These are phyloP conservation scores for Trypanosoma melophagium DNA, from an alignment of 208 protist species.

Conservation along the genomic window DNA sequence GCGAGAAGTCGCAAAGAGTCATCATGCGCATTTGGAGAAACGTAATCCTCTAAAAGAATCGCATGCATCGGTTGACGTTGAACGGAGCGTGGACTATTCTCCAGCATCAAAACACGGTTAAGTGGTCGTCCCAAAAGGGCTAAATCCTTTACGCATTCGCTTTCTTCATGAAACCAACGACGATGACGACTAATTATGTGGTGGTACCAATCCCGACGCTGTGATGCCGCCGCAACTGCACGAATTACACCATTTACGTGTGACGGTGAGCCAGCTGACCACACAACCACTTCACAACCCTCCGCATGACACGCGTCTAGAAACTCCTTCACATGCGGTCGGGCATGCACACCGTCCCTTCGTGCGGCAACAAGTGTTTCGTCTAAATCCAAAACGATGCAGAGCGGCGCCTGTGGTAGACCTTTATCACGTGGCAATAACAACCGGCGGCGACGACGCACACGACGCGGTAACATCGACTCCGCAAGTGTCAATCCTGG, in stretches of 20 bases:
- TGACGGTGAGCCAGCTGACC: conserved; percentile 56
- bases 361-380: conserved; percentile 77
- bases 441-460: not conserved
- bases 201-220: conserved; percentile 66
- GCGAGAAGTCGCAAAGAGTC: conserved; percentile 46
- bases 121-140: conserved; percentile 47
- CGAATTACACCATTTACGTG: conserved; percentile 73
- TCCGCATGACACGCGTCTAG: conserved; percentile 52
- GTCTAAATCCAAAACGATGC: conserved; percentile 80
- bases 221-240: conserved; percentile 39
- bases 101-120: conserved; percentile 62
- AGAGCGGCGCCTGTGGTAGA: conserved; percentile 32
- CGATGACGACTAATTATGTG: conserved; percentile 78
- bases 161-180: conserved; percentile 52
- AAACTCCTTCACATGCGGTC: conserved; percentile 52
- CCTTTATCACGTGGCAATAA: conserved; percentile 19
- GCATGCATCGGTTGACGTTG: conserved; percentile 44
- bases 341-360: conserved; percentile 45
- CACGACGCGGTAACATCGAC: not conserved
- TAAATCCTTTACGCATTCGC: conserved; percentile 66
- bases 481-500: conserved; percentile 9
- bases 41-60: conserved; percentile 80
- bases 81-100: conserved; percentile 81
- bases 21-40: conserved; percentile 44
- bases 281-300: conserved; percentile 76